These are phyloP conservation scores for Metarhizium sp. DNA, from an alignment of 2,329 filamentous ascomycete species.

Conservation along the genomic window DNA sequence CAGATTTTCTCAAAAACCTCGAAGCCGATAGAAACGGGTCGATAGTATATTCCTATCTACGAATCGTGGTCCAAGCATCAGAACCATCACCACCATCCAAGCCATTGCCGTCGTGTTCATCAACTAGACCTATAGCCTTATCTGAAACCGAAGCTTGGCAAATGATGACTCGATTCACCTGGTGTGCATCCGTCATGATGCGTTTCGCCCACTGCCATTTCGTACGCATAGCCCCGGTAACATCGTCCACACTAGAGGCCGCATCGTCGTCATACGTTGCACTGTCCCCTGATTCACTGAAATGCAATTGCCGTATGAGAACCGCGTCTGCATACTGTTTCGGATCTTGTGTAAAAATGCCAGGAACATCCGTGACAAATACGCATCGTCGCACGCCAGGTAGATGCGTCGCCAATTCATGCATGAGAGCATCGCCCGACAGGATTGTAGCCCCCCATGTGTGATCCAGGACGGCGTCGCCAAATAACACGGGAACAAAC, in stretches of 20 bases:
- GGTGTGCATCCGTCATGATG: conserved; percentile 2
- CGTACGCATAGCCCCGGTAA: conserved; percentile 2
- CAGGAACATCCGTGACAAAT: conserved; percentile 4
- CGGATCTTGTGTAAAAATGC: conserved; percentile 3
- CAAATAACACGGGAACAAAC: conserved; percentile 2
- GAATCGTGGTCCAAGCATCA: no score
- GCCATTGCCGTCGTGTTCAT: neutral
- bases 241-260: neutral
- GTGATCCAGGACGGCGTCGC: conserved; percentile 3
- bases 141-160: neutral
- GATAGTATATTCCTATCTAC: no score
- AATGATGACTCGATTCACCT: neutral
- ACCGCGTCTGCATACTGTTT: neutral
- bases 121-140: neutral
- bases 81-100: no score
- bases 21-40: no score
- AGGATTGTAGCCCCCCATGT: conserved; percentile 2
- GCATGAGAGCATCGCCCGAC: conserved; percentile 5
- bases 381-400: conserved; percentile 3
- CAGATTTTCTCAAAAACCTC: no score
- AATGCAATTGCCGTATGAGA: neutral
- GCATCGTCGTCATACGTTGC: neutral
- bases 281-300: no score
- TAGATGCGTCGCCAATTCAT: neutral
- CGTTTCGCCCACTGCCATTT: conserved; percentile 4